These are phyloP conservation scores for Pigoraptor vietnamica DNA, from an alignment of 78 protist genomes.

Conservation along the genomic window DNA sequence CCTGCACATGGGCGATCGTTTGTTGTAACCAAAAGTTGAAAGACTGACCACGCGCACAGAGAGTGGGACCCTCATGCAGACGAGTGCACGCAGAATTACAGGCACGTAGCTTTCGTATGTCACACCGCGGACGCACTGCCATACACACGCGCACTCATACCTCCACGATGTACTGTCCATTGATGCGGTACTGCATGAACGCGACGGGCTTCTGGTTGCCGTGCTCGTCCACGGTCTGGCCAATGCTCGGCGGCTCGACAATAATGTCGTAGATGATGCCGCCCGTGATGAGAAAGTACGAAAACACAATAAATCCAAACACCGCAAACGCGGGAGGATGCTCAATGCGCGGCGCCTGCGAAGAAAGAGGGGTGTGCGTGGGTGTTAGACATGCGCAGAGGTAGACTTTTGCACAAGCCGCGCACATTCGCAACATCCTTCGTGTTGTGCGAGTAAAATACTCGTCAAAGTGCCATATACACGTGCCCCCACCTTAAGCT, in stretches of 20 bases:
- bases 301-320: slow-evolving; percentile 34
- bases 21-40: background rate
- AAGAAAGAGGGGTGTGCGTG: background rate
- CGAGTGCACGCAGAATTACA: too few species aligned
- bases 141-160: slow-evolving; percentile 10
- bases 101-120: too few species aligned
- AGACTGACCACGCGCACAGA: background rate
- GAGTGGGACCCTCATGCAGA: too few species aligned
- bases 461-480: background rate
- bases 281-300: slow-evolving; percentile 49
- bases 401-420: background rate
- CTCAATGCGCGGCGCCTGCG: slow-evolving; percentile 15
- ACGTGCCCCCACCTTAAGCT: slow-evolving; percentile 11
- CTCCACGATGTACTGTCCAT: slow-evolving; percentile 71
- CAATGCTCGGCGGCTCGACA: slow-evolving; percentile 66
- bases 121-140: background rate
- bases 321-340: slow-evolving; percentile 55
- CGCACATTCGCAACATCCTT: background rate
- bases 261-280: slow-evolving; percentile 75
- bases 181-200: slow-evolving; percentile 63
- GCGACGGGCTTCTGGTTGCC: slow-evolving; percentile 38
- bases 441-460: background rate
- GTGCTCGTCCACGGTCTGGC: slow-evolving; percentile 28
- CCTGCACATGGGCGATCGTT: slow-evolving; percentile 20
- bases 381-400: background rate